Evolutionary conservation across 768 basidiomycete genomes (phyloP), one percentile per base, ranked within the genome.

Genomic region (Dioszegia aurantiaca): DNA sequence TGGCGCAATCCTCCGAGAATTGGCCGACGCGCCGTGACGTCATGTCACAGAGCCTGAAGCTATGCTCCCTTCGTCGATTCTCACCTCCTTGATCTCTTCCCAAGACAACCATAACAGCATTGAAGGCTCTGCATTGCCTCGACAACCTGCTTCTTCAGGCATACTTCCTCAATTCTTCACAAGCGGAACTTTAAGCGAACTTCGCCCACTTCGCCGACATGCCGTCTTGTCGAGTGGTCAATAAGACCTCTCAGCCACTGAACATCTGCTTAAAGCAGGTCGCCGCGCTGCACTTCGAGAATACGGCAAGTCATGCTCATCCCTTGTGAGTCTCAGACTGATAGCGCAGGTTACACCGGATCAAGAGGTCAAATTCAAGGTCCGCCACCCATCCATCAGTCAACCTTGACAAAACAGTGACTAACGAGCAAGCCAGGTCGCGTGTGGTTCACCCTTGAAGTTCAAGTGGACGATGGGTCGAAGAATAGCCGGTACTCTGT

Each of bases 381-480:
- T 70, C 41, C 54, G 70, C 36, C 5, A 37, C 55, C 6, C 14
- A n/a, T 8, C 9, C 56, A 41, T 28, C 40, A 5, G 12, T 33
- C 17, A 14, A 5, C 56, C 19, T 8, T 28, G 3, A 24, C 37
- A n/a, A n/a, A n/a, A n/a, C n/a, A 16, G 11, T 14, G 5, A 27
- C 57, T 52, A 33, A 59, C 30, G 21, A 9, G 24, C 4, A 26
- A 74, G 72, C 68, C 72, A 3, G 72, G 72, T 17, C 62, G 63
- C 42, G 72, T 74, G 17, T 74, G 72, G 72, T 74, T 74, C 48
- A 70, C 72, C 2, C 42, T 74, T 0, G 72, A 74, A 67, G 72
- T 68, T 0, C 36, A 72, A n/a, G 51, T 68, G 0, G 72, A 74
- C 49, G 72, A 74, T 58, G 68, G 66, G 6, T 55, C 68, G 19